Evolutionary conservation across 352 stramenopile genomes (phyloP).

Genomic region (Peronospora belbahrii): DNA sequence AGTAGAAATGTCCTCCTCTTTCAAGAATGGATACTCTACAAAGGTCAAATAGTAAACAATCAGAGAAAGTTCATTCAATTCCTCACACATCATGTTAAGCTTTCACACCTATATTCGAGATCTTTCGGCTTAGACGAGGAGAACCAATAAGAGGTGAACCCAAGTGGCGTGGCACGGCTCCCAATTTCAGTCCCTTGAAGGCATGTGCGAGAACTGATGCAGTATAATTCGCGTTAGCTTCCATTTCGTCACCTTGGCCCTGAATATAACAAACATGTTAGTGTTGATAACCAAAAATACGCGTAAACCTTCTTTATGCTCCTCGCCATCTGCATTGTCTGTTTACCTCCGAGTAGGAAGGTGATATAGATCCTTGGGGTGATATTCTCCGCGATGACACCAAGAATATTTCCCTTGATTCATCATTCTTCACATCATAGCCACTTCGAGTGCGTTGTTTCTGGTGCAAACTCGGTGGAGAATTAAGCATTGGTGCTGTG

Average conservation of each 20-base stretch:
- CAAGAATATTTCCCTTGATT: conserved; percentile 20
- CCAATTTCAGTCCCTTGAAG: conserved; percentile 51
- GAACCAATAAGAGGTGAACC: conserved; percentile 37
- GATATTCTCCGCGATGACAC: conserved; percentile 21
- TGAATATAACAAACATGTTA: conserved; percentile 1
- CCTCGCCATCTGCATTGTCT: too few relatives aligned
- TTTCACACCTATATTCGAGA: conserved; percentile 48
- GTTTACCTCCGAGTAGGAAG: conserved; percentile 24
- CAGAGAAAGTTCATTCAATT: background rate
- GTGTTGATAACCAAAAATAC: background rate
- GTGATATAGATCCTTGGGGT: conserved; percentile 32
- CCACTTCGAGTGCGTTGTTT: conserved; percentile 25
- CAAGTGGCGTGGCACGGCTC: conserved; percentile 20
- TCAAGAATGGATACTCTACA: conserved; percentile 60
- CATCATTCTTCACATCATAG: conserved; percentile 40
- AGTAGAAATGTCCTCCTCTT: conserved; percentile 40
- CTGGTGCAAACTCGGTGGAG: conserved; percentile 28
- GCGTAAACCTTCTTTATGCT: too few relatives aligned
- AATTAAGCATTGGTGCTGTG: conserved; percentile 44
- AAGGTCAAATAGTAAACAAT: background rate
- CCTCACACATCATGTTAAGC: background rate
- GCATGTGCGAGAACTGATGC: conserved; percentile 54
- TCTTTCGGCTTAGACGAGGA: conserved; percentile 50
- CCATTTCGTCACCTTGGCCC: conserved; percentile 18
- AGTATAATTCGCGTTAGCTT: conserved; percentile 34